Conservation (phyloP, 1,284 basidiomycete genomes). For the Marasmius tenuissimus region DNA sequence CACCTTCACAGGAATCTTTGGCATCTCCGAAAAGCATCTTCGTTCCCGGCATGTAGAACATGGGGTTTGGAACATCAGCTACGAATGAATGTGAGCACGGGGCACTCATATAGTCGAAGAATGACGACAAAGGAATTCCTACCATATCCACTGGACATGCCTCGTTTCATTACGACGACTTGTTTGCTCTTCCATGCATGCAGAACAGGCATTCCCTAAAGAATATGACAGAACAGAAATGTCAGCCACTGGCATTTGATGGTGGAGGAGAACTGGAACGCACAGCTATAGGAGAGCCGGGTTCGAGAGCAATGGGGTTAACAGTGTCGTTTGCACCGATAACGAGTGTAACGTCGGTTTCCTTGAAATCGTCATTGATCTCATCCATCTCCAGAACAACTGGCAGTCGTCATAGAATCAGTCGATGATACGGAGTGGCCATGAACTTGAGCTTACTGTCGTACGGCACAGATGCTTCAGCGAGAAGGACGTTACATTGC, state of each 20-base stretch:
- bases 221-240: neutral
- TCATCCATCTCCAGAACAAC: slow-evolving; percentile 91
- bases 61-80: slow-evolving; percentile 87
- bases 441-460: slow-evolving; percentile 57
- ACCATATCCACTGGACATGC: slow-evolving; percentile 84
- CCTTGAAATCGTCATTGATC: slow-evolving; percentile 85
- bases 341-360: slow-evolving; percentile 82
- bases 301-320: slow-evolving; percentile 86
- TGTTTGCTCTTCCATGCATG: slow-evolving; percentile 91
- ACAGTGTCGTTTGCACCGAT: slow-evolving; percentile 91
- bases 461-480: slow-evolving; percentile 86
- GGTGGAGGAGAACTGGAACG: slow-evolving; percentile 11
- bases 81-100: slow-evolving; percentile 27
- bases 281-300: slow-evolving; percentile 77
- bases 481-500: slow-evolving; percentile 84
- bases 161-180: slow-evolving; percentile 87
- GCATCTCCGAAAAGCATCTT: slow-evolving; percentile 91
- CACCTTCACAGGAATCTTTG: slow-evolving; percentile 83
- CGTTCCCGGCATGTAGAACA: slow-evolving; percentile 87
- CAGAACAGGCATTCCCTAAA: slow-evolving; percentile 80
- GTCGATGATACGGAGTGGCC: neutral
- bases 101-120: slow-evolving; percentile 11
- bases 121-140: slow-evolving; percentile 19
- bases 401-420: slow-evolving; percentile 23
- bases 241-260: neutral